A percentile compares a stretch with the other conserved stretches of the same genome.
These are phyloP conservation scores for Ophiocordyceps robertsii DNA, from an alignment of 2,329 filamentous ascomycete genomes.

Conservation along the genomic window DNA sequence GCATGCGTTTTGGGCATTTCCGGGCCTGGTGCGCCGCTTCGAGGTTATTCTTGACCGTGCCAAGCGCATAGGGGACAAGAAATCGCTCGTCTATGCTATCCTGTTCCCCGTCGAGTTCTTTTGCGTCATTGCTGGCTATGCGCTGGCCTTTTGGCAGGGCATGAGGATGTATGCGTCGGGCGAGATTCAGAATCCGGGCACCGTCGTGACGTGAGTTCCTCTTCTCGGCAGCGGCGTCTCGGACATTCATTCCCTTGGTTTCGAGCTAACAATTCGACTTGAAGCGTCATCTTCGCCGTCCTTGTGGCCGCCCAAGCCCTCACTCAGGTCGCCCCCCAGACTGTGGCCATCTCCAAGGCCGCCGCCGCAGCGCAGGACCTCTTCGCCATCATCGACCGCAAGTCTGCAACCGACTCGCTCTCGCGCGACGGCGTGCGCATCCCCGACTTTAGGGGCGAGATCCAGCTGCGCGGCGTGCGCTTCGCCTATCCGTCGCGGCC, in stretches of 20 bases:
- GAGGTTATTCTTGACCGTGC: conserved; percentile 27
- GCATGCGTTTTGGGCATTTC: conserved; percentile 36
- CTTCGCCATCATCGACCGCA: conserved; percentile 33
- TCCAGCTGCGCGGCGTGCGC: conserved; percentile 31
- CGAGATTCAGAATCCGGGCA: conserved; percentile 29
- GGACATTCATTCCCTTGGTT: too few relatives aligned
- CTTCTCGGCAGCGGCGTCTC: neutral
- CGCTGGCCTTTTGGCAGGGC: conserved; percentile 38
- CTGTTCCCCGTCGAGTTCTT: conserved; percentile 33
- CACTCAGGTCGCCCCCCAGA: conserved; percentile 33
- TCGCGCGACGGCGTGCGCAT: conserved; percentile 19
- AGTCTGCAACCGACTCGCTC: conserved; percentile 28
- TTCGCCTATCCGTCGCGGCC: conserved; percentile 47
- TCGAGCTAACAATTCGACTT: too few relatives aligned
- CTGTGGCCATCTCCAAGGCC: conserved; percentile 30
- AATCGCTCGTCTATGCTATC: conserved; percentile 27
- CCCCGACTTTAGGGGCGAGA: conserved; percentile 24
- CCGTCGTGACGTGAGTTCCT: conserved; percentile 23
- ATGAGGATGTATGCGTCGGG: conserved; percentile 29
- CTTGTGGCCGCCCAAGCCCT: conserved; percentile 30
- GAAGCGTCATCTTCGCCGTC: conserved; percentile 29
- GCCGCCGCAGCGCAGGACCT: conserved; percentile 31
- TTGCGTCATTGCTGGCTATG: conserved; percentile 32
- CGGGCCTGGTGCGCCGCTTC: conserved; percentile 27
- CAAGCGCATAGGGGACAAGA: conserved; percentile 24